Evolutionary conservation across 352 stramenopile genomes (phyloP), one percentile per base, ranked within the genome.

Genomic region (Phytophthora capsici): DNA sequence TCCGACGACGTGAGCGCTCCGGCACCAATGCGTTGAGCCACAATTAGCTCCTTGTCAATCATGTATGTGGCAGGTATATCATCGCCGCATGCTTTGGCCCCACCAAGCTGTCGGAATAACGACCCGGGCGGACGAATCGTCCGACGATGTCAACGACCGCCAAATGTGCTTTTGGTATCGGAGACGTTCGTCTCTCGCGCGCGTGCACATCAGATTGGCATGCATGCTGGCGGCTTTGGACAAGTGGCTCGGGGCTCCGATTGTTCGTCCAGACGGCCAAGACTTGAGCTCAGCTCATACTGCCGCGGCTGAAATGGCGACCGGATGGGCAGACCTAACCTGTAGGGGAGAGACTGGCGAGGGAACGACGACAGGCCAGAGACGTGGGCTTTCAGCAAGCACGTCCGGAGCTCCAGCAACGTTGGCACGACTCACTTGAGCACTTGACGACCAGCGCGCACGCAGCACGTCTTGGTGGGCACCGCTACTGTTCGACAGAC

Each of bases 191-290:
- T 71, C 62, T 71, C 45, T 75, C 23, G 40, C 37, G 25, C 50
- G 50, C 40, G 47, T 54, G 66, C 66, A 56, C 51, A 75, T 75
- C 66, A 75, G 66, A 75, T 75, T 68, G 62, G 61, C 55, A 64
- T 64, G n/a, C 34, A 56, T 47, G 60, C 32, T 48, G 16, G 34
- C 19, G 30, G 38, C 25, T 46, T 41, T 63, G 45, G 36, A 34
- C 43, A 52, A 34, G 47, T 66, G 37, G 26, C 14, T 3, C n/a
- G 30, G n/a, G 26, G 34, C 20, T 25, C 19, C 43, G 49, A 51
- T 57, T 68, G 36, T 57, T 41, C 56, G 26, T 44, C 45, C 47
- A 66, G 57, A 43, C 40, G 41, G 44, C 19, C 14, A 37, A 12
- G 19, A 63, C 60, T 58, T 57, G 53, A 69, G 53, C 61, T 67